These are phyloP conservation scores for Mucuna pruriens DNA, from an alignment of 306 rosid species.

Conservation along the genomic window DNA sequence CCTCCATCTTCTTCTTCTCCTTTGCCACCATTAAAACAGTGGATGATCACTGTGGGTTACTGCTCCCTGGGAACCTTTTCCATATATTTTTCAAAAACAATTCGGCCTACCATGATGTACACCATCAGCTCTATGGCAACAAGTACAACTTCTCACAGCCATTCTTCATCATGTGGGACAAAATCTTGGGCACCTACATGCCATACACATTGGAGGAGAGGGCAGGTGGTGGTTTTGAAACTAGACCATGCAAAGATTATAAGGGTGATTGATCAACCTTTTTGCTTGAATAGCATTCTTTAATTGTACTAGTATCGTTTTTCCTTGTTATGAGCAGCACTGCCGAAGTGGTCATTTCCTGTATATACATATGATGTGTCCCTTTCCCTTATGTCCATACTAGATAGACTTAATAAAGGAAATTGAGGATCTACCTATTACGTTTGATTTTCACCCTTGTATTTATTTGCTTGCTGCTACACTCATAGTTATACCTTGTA, in stretches of 20 bases:
- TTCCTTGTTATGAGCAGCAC: slow-evolving; percentile 51
- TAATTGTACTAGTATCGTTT: slow-evolving; percentile 62
- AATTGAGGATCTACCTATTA: slow-evolving; percentile 34
- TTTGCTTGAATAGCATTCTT: slow-evolving; percentile 48
- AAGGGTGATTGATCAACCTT: slow-evolving; percentile 65
- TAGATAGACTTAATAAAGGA: slow-evolving; percentile 50
- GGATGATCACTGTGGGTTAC: slow-evolving; percentile 92
- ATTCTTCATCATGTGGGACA: slow-evolving; percentile 91
- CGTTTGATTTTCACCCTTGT: slow-evolving; percentile 35
- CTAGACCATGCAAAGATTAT: slow-evolving; percentile 58
- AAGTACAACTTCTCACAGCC: slow-evolving; percentile 97
- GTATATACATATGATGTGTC: slow-evolving; percentile 66
- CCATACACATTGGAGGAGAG: slow-evolving; percentile 86
- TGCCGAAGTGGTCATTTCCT: slow-evolving; percentile 45
- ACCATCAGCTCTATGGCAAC: slow-evolving; percentile 93
- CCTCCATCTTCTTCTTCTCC: slow-evolving; percentile 95
- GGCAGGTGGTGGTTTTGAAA: slow-evolving; percentile 82
- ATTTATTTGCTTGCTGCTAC: slow-evolving; percentile 36
- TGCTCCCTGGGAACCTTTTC: slow-evolving; percentile 92
- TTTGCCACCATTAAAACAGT: slow-evolving; percentile 94
- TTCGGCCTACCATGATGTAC: slow-evolving; percentile 92
- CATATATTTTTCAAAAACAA: slow-evolving; percentile 79
- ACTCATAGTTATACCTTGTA: not conserved
- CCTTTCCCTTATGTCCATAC: slow-evolving; percentile 48
- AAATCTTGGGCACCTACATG: slow-evolving; percentile 85